Conservation (phyloP, 2,329 filamentous ascomycete species). For the Fusarium virguliforme region DNA sequence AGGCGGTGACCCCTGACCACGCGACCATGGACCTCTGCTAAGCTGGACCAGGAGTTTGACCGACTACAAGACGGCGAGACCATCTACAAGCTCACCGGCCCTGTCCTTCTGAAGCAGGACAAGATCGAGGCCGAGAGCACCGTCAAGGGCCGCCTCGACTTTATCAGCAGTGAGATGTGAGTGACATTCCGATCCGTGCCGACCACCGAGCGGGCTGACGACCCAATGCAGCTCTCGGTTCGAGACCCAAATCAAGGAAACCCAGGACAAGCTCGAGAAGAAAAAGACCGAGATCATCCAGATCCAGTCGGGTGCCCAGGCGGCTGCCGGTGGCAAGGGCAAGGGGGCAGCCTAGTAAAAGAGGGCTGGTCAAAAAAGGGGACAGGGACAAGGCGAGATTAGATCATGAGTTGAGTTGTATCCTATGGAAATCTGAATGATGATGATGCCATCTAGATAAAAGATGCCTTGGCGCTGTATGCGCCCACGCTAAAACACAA, state of each 20-base stretch:
- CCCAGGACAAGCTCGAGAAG: conserved; percentile 70
- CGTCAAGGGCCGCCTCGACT: conserved; percentile 91
- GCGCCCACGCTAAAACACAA: conserved; percentile 37
- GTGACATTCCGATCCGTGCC: conserved; percentile 52
- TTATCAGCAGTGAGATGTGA: conserved; percentile 94
- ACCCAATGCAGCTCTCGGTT: conserved; percentile 55
- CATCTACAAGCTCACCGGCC: conserved; percentile 97
- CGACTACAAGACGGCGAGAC: conserved; percentile 84
- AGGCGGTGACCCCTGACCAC: conserved; percentile 23
- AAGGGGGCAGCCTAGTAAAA: conserved; percentile 48
- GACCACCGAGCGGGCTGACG: conserved; percentile 36
- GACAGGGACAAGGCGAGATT: conserved; percentile 32
- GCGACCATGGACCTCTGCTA: conserved; percentile 25
- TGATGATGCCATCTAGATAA: conserved; percentile 46
- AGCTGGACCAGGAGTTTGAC: conserved; percentile 79
- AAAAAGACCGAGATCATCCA: conserved; percentile 75
- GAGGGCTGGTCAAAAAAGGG: conserved; percentile 14
- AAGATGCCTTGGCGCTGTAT: conserved; percentile 26
- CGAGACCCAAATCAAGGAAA: conserved; percentile 70
- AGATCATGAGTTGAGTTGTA: conserved; percentile 53
- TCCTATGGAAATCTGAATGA: conserved; percentile 47
- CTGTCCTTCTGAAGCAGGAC: conserved; percentile 94
- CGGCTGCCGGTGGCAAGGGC: conserved; percentile 55
- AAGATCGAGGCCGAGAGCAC: conserved; percentile 90
- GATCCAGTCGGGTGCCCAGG: conserved; percentile 67